Evolutionary conservation across 441 rosid genomes (phyloP).

Genomic region (Pelargonium fulgidum): DNA sequence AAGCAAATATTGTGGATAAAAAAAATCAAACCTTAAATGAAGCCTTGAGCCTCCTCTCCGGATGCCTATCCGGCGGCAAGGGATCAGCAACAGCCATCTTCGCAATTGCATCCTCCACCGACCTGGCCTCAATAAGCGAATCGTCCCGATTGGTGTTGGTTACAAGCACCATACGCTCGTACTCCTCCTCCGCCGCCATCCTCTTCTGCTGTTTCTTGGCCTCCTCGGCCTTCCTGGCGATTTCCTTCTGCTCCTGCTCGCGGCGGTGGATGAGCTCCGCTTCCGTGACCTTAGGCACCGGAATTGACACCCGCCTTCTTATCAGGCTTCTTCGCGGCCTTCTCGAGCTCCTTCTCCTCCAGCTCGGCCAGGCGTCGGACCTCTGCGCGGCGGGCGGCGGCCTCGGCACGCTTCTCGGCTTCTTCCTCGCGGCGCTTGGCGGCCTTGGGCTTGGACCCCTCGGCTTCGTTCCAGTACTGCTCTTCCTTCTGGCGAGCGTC

Average conservation of each 20-base stretch:
- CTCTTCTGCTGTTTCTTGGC: slow-evolving; percentile 52
- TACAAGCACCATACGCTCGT: slow-evolving; percentile 51
- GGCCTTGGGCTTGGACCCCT: slow-evolving; percentile 66
- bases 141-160: slow-evolving; percentile 83
- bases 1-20: neutral
- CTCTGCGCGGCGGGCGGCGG: slow-evolving; percentile 57
- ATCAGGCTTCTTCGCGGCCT: slow-evolving; percentile 60
- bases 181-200: slow-evolving; percentile 45
- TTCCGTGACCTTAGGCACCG: slow-evolving; percentile 78
- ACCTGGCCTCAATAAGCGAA: slow-evolving; percentile 67
- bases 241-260: slow-evolving; percentile 69
- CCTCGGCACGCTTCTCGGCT: slow-evolving; percentile 75
- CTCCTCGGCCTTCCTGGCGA: slow-evolving; percentile 68
- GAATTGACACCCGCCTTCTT: slow-evolving; percentile 82
- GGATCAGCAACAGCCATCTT: slow-evolving; percentile 55
- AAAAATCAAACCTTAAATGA: slow-evolving; percentile 64
- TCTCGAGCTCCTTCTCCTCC: slow-evolving; percentile 78
- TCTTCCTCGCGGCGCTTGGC: slow-evolving; percentile 88
- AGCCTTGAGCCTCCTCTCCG: slow-evolving; percentile 83
- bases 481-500: slow-evolving; percentile 74
- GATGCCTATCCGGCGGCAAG: slow-evolving; percentile 70
- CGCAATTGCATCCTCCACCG: slow-evolving; percentile 80
- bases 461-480: slow-evolving; percentile 86
- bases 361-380: slow-evolving; percentile 67
- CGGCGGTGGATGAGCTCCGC: slow-evolving; percentile 48